Conservation (phyloP, 2,329 filamentous ascomycete genomes). For the Colletotrichum destructivum region DNA sequence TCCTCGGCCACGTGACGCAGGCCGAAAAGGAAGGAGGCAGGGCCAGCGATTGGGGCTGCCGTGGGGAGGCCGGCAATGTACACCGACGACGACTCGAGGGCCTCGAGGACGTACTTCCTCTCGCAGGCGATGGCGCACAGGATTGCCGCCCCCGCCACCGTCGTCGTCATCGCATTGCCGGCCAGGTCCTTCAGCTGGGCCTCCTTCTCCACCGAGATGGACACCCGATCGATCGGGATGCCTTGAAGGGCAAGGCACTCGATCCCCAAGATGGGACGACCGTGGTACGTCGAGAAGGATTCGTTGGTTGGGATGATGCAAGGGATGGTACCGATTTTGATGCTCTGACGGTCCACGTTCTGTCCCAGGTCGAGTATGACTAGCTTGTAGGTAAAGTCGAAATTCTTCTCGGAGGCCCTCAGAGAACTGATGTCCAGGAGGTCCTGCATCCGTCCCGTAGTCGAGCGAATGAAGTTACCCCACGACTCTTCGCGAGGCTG, state of each 20-base stretch:
- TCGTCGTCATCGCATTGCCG: conserved; percentile 85
- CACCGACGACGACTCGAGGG: neutral
- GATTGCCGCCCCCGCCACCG: conserved; percentile 77
- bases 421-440: conserved; percentile 75
- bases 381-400: conserved; percentile 66
- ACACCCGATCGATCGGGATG: conserved; percentile 73
- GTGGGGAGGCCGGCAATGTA: neutral
- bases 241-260: conserved; percentile 79
- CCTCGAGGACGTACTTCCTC: neutral
- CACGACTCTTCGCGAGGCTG: conserved; percentile 70
- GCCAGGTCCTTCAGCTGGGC: conserved; percentile 77
- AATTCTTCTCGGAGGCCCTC: conserved; percentile 61
- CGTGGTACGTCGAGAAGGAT: conserved; percentile 72
- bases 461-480: conserved; percentile 62
- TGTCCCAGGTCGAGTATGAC: conserved; percentile 77
- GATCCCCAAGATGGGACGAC: conserved; percentile 72
- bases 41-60: neutral
- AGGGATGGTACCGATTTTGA: conserved; percentile 70
- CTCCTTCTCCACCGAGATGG: conserved; percentile 75
- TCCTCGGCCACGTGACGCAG: neutral
- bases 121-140: conserved; percentile 68
- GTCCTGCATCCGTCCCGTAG: conserved; percentile 75
- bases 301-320: conserved; percentile 79
- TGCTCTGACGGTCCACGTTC: conserved; percentile 75
- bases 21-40: neutral